Evolutionary conservation across 139 green algal species (phyloP), one percentile per base, ranked within the genome.

Genomic region (Chlorella sp.): DNA sequence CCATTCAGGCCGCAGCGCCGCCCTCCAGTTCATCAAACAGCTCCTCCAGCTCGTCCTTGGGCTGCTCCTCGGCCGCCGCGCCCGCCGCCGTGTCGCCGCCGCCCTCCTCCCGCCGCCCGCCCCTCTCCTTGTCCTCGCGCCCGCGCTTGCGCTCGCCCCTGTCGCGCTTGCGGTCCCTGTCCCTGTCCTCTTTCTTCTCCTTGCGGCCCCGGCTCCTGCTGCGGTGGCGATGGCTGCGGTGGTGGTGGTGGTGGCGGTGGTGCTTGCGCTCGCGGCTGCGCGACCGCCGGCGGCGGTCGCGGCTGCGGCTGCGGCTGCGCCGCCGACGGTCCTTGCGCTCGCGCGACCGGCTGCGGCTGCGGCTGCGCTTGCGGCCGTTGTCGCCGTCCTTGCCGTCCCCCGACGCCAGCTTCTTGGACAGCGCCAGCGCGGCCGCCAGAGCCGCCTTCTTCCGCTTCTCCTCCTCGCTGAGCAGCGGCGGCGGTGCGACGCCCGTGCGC

Each of bases 401-500:
- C 41, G 40, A 60, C 42, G 65, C 63, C 79, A 86, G 70, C 61
- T 74, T 77, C 60, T 84, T 88, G 27, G 79, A 78, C 68, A 91
- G 83, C 48, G 82, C 82, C 4, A 79, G 67, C 8, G 83, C 83
- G 33, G 86, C 82, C 8, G 86, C 76, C 23, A 90, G 55, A 17
- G 88, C 86, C 5, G 86, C 86, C n/a, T 63, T 74, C 46, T 77
- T 86, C 56, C 88, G 79, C 2, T 60, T 21, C 43, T 77, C 71
- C 8, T 35, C 23, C n/a, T 38, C 3, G 31, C 45, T 0, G 31
- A 40, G 36, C 12, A 25, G 21, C 21, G 31, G 12, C 8, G 50
- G 40, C 41, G 38, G 31, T 12, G 60, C 45, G 12, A 55, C 41
- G 29, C 51, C 38, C 9, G 43, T n/a, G 5, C 59, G 58, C 59